Conservation (phyloP, 23 red algal species). For the Gracilaria vermiculophylla region DNA sequence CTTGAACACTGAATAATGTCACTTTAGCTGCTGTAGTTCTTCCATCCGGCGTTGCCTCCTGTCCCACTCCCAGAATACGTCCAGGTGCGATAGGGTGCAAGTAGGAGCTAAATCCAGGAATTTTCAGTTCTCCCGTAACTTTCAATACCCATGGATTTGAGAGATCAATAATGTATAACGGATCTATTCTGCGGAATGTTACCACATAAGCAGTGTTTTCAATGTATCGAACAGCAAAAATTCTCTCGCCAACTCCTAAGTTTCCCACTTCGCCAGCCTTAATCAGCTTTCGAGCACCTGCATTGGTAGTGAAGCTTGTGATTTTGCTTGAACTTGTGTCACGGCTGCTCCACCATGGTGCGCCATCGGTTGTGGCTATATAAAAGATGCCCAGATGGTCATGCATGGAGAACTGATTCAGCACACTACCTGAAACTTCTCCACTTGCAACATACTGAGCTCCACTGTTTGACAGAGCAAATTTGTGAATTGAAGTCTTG, state of each 20-base stretch:
- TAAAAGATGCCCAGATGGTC: constrained; percentile 45
- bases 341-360: constrained; percentile 46
- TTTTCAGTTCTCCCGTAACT: constrained; percentile 67
- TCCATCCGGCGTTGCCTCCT: constrained; percentile 38
- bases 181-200: constrained; percentile 62
- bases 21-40: constrained; percentile 50
- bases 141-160: constrained; percentile 37
- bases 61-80: constrained; percentile 65
- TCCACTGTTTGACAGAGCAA: constrained; percentile 8
- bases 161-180: constrained; percentile 56
- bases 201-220: constrained; percentile 55
- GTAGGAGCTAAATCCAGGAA: constrained; percentile 63
- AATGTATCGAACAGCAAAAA: constrained; percentile 61
- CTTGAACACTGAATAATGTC: constrained; percentile 51
- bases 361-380: constrained; percentile 68
- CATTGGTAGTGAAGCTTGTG: not conserved
- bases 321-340: constrained; percentile 41
- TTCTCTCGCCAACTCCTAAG: constrained; percentile 58
- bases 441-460: constrained; percentile 55
- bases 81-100: constrained; percentile 34
- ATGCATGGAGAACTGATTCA: constrained; percentile 76
- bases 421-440: constrained; percentile 36
- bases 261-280: constrained; percentile 52
- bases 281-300: not conserved
- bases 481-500: constrained; percentile 52